Evolutionary conservation across 148 eudicot genomes (phyloP).

Genomic region (Salicornia ramosissima): DNA sequence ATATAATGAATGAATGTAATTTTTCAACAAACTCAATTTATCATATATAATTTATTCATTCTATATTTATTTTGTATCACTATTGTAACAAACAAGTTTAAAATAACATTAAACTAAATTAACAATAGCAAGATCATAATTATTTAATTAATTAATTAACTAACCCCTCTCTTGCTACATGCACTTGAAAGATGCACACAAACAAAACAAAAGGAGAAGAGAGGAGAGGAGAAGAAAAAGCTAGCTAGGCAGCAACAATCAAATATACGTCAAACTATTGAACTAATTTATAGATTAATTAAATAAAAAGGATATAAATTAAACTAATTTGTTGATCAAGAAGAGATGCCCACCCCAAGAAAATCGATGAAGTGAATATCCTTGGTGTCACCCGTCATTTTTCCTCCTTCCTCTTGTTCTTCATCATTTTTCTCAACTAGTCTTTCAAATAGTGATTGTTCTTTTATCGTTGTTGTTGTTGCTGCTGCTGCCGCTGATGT

Average conservation of each 20-base stretch:
- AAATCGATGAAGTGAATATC: slow-evolving; percentile 72
- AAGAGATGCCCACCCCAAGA: slow-evolving; percentile 79
- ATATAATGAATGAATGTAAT: background rate
- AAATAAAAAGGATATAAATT: slow-evolving; percentile 1
- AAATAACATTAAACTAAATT: background rate
- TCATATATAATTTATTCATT: background rate
- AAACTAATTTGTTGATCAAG: slow-evolving; percentile 26
- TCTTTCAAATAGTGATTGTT: slow-evolving; percentile 9
- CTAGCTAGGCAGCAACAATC: slow-evolving; percentile 4
- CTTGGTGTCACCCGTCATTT: slow-evolving; percentile 14
- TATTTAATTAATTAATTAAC: slow-evolving; percentile 9
- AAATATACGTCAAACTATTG: background rate
- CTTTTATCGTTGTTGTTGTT: background rate
- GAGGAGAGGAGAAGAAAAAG: slow-evolving; percentile 2
- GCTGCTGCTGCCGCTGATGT: background rate
- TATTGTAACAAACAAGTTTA: slow-evolving; percentile 5
- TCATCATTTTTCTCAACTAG: slow-evolving; percentile 3
- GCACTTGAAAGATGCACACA: slow-evolving; percentile 22
- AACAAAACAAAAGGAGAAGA: slow-evolving; percentile 21
- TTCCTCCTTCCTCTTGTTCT: slow-evolving; percentile 12
- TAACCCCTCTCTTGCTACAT: slow-evolving; percentile 21
- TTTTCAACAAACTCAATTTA: background rate
- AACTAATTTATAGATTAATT: slow-evolving; percentile 9
- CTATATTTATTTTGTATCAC: background rate
- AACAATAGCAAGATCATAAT: slow-evolving; percentile 10